Conservation (phyloP, 306 rosid genomes). For the Vigna hirtella region DNA sequence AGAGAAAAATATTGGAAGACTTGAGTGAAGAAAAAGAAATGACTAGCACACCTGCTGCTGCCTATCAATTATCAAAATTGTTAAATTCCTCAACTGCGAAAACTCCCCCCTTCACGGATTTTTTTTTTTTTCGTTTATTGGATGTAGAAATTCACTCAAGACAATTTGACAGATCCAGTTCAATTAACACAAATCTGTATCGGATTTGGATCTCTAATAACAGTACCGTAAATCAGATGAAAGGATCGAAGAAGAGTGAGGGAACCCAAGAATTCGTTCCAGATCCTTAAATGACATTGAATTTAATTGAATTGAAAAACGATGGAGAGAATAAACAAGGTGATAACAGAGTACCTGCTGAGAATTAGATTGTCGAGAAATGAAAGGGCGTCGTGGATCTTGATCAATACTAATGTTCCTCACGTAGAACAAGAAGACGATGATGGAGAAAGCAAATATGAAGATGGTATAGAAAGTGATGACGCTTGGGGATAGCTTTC, state of each 20-base stretch:
- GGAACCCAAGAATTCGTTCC: not conserved
- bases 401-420: constrained; percentile 55
- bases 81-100: constrained; percentile 18
- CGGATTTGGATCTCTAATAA: constrained; percentile 35
- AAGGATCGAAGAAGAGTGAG: constrained; percentile 9
- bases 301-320: not conserved
- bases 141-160: not conserved
- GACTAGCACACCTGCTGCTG: not conserved
- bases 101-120: not conserved
- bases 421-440: constrained; percentile 60
- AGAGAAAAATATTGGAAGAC: not conserved
- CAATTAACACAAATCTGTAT: not conserved
- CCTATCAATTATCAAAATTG: not conserved
- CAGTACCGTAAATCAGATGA: not conserved
- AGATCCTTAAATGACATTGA: constrained; percentile 2
- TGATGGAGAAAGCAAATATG: constrained; percentile 62
- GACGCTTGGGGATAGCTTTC: constrained; percentile 52
- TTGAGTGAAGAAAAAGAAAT: not conserved
- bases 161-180: constrained; percentile 2
- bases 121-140: not conserved
- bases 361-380: constrained; percentile 48
- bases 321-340: not conserved
- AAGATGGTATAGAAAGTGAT: constrained; percentile 57
- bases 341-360: constrained; percentile 49
- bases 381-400: constrained; percentile 41